Evolutionary conservation across 176 grass and related monocot species (phyloP).

Genomic region (Zizania latifolia): DNA sequence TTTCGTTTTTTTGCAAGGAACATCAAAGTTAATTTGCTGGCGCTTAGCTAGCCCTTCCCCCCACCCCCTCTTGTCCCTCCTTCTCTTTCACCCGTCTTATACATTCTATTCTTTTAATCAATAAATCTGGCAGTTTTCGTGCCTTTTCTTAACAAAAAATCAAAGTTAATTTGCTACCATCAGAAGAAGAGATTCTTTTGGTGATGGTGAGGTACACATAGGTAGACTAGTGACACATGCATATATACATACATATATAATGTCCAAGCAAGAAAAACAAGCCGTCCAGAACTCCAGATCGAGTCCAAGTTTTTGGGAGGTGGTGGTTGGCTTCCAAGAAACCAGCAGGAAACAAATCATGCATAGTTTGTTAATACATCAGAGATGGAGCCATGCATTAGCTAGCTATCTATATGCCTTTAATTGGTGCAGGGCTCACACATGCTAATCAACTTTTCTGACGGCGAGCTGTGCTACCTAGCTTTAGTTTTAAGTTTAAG

Average conservation of each 20-base stretch:
- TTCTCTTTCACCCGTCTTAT: too few relatives aligned
- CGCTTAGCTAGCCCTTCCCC: too few relatives aligned
- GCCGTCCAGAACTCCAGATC: neutral
- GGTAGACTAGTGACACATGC: neutral
- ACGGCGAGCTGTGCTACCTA: neutral
- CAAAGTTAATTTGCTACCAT: too few relatives aligned
- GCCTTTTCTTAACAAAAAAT: too few relatives aligned
- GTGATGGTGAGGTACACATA: neutral
- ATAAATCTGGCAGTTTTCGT: too few relatives aligned
- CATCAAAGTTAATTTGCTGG: too few relatives aligned
- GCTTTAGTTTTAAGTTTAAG: neutral
- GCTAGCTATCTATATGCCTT: neutral
- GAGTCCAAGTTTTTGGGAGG: conserved; percentile 10
- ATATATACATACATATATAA: neutral
- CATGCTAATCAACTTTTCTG: conserved; percentile 35
- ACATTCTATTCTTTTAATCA: too few relatives aligned
- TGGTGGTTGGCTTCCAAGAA: conserved; percentile 34
- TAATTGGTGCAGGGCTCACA: conserved; percentile 10
- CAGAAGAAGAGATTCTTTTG: neutral
- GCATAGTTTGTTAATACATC: neutral
- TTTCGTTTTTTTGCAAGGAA: too few relatives aligned
- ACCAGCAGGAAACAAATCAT: neutral
- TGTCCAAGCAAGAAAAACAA: neutral
- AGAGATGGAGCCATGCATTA: neutral
- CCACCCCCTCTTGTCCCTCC: too few relatives aligned